Conservation (phyloP, 768 basidiomycete genomes). For the Agaricus bisporus region DNA sequence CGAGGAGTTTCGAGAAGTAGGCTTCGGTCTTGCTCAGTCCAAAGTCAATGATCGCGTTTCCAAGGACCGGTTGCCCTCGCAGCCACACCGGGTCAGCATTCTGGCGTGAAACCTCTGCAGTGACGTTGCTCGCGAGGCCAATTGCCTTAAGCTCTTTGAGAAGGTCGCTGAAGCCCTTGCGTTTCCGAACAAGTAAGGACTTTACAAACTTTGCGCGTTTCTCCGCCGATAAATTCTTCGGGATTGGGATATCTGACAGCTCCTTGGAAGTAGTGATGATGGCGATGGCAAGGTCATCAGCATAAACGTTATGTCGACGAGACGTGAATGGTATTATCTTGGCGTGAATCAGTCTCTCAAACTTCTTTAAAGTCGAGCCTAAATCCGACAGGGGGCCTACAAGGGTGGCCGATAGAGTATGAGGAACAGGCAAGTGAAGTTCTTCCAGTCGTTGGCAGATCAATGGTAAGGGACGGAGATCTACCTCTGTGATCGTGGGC, state of each 20-base stretch:
- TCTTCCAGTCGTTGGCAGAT: neutral
- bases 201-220: slow-evolving; percentile 62
- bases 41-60: slow-evolving; percentile 15
- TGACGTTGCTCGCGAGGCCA: slow-evolving; percentile 69
- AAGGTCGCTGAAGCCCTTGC: slow-evolving; percentile 87
- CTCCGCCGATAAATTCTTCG: slow-evolving; percentile 36
- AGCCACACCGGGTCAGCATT: slow-evolving; percentile 57
- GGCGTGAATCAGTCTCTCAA: slow-evolving; percentile 34
- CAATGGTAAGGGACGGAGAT: slow-evolving; percentile 15
- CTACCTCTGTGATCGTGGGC: slow-evolving; percentile 30
- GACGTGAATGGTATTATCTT: slow-evolving; percentile 38
- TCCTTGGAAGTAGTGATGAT: slow-evolving; percentile 58
- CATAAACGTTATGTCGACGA: slow-evolving; percentile 29
- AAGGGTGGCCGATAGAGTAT: neutral
- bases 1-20: slow-evolving; percentile 61
- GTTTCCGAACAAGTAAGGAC: slow-evolving; percentile 72
- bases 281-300: slow-evolving; percentile 53
- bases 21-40: slow-evolving; percentile 41
- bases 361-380: slow-evolving; percentile 43
- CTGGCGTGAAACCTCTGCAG: slow-evolving; percentile 57
- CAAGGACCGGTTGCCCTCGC: slow-evolving; percentile 49
- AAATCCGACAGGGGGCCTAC: slow-evolving; percentile 41
- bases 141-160: slow-evolving; percentile 80
- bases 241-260: slow-evolving; percentile 42
- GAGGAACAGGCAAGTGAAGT: neutral